Evolutionary conservation across 192 early-diverging fungal genomes (phyloP).

Genomic region (Linnemannia elongata): DNA sequence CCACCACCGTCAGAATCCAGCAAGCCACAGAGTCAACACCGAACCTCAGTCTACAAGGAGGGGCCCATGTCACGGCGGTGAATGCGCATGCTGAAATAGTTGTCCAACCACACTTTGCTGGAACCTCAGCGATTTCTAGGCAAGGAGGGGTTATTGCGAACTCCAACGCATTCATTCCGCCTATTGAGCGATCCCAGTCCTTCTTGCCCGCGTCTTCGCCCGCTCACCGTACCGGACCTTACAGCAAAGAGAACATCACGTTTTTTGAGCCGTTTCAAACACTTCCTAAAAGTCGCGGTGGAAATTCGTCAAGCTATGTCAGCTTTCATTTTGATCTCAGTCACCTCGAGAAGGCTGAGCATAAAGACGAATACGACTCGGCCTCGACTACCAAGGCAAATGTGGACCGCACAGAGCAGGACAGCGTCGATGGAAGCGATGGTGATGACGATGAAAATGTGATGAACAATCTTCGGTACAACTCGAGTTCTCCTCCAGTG

Average conservation of each 20-base stretch:
- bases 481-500: background rate
- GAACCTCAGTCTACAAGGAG: background rate
- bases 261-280: slow-evolving; percentile 12
- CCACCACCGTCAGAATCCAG: background rate
- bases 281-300: background rate
- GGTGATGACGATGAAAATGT: background rate
- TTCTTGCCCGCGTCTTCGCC: background rate
- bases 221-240: background rate
- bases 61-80: background rate
- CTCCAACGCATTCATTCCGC: background rate
- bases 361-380: background rate
- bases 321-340: slow-evolving; percentile 24
- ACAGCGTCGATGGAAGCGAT: background rate
- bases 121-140: background rate
- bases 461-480: background rate
- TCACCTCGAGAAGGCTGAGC: slow-evolving; percentile 5
- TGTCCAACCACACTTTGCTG: background rate
- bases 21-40: background rate
- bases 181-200: background rate
- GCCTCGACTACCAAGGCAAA: background rate
- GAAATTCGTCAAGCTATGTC: slow-evolving; percentile 1
- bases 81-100: background rate
- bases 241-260: background rate
- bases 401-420: too few relatives aligned
- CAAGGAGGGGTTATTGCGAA: background rate